A percentile compares a stretch with the other conserved stretches of the same genome.
phyloP scores from a whole-genome alignment of 805 yeast genomes.

The Saccharomycopsis fermentans region DNA sequence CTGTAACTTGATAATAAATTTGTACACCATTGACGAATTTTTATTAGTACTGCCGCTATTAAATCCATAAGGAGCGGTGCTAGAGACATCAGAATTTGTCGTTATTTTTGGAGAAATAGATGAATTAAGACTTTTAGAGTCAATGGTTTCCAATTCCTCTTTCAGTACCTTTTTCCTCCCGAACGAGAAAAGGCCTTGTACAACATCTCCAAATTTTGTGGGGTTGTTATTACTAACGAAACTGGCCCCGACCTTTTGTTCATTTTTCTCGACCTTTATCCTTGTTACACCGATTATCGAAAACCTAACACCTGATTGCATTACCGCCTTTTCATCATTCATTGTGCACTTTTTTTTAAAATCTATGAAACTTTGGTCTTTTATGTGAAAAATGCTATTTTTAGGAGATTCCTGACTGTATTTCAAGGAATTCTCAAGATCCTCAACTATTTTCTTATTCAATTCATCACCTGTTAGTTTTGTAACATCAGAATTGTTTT shows the following conservation, averaged over 20 bases:
- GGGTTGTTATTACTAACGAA: neutral
- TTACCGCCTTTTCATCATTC: neutral
- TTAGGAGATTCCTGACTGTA: too few relatives aligned
- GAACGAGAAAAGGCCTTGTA: neutral
- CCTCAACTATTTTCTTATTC: slow-evolving; percentile 1
- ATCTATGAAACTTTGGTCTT: neutral
- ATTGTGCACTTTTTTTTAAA: neutral
- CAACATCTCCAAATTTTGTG: neutral
- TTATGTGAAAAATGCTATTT: neutral
- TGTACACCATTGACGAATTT: neutral
- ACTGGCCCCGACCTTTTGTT: neutral
- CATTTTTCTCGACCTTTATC: neutral
- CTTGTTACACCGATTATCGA: neutral
- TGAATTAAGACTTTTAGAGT: neutral
- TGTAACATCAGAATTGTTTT: neutral
- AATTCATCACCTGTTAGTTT: slow-evolving; percentile 8
- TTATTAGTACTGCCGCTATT: neutral
- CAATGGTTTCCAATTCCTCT: neutral
- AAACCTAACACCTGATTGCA: neutral
- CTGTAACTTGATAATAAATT: neutral
- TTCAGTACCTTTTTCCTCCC: neutral
- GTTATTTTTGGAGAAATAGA: neutral
- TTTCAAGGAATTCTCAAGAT: slow-evolving; percentile 1
- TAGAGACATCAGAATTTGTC: neutral
- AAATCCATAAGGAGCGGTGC: neutral